phyloP scores from a whole-genome alignment of 1,139 yeast genomes.

The Suhomyces terraborum region DNA sequence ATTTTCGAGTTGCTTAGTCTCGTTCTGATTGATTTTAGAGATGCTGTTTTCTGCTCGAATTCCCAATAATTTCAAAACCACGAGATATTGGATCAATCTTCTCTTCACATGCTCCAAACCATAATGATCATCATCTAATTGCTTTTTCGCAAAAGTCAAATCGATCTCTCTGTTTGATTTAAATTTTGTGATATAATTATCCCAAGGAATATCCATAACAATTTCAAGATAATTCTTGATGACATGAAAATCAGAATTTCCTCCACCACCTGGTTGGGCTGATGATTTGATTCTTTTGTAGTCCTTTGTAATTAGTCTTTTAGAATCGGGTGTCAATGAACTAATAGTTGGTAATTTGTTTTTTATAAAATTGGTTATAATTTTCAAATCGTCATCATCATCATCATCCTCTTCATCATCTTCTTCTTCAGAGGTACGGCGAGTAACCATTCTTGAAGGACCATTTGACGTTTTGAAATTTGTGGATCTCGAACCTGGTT shows the following conservation, averaged over 20 bases:
- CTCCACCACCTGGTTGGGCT: constrained; percentile 47
- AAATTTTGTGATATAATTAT: constrained; percentile 41
- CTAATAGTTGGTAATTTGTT: constrained; percentile 48
- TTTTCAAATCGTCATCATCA: constrained; percentile 47
- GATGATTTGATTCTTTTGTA: constrained; percentile 61
- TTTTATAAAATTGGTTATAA: constrained; percentile 47
- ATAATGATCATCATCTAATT: constrained; percentile 78
- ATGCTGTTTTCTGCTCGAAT: constrained; percentile 37
- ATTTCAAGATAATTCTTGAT: constrained; percentile 71
- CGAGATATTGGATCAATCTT: constrained; percentile 77
- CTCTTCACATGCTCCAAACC: constrained; percentile 83
- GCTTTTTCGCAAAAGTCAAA: constrained; percentile 54
- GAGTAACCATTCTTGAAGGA: constrained; percentile 7
- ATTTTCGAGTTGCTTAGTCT: constrained; percentile 9
- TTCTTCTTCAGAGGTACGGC: constrained; percentile 19
- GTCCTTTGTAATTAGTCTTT: constrained; percentile 62
- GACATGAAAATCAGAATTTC: constrained; percentile 73
- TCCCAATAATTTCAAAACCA: constrained; percentile 68
- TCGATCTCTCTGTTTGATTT: constrained; percentile 50
- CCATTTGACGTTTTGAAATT: constrained; percentile 10
- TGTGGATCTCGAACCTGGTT: constrained; percentile 11
- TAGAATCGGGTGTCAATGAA: constrained; percentile 50
- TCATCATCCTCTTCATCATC: constrained; percentile 38
- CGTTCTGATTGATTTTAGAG: constrained; percentile 17
- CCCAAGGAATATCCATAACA: constrained; percentile 70